Evolutionary conservation across 2,329 filamentous ascomycete species (phyloP), one percentile per base, ranked within the genome.

Genomic region (Colletotrichum sp.): DNA sequence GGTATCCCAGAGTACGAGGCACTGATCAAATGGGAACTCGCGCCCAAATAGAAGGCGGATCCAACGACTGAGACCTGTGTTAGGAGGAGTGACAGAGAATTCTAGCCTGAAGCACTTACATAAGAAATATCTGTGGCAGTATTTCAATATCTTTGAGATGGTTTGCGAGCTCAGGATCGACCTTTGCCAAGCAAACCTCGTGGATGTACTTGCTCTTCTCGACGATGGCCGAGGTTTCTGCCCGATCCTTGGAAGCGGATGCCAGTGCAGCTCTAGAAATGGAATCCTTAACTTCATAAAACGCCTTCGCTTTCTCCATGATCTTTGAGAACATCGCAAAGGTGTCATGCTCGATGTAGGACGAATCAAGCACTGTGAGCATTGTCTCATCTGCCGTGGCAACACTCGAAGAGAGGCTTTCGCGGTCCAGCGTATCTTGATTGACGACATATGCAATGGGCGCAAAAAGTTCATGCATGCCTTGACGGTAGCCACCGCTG

Each of bases 401-500:
- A 4, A 81, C 81, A 32, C 81, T 73, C 2, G 82, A 81, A 58
- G 84, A 81, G 61, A 79, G 78, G 5, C 83, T 81, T 4, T 81
- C 79, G 5, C 84, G 83, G 69, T 94, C 89, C 66, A 98, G 87
- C 8, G 96, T 94, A 85, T 99, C 97, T 79, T 93, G 89, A 79
- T 96, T 92, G 8, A 98, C 87, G 3, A 95, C 94, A 89, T 95
- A 95, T 8, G 98, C 87, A 48, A 99, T 92, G 0, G 97, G 96
- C 1, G 97, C 97, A 16, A 98, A 88, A 58, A 99, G 88, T 85
- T 99, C 97, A 83, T 99, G 97, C 96, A 99, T 99, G 13, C 97
- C 97, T 86, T 99, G 97, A n/a, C 97, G 92, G 83, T 99, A 99
- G 21, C 92, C 96, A 18, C 95, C 95, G 70, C 95, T 90, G 79